These are phyloP conservation scores for Meripilus lineatus DNA, from an alignment of 1,284 basidiomycete genomes.

Conservation along the genomic window DNA sequence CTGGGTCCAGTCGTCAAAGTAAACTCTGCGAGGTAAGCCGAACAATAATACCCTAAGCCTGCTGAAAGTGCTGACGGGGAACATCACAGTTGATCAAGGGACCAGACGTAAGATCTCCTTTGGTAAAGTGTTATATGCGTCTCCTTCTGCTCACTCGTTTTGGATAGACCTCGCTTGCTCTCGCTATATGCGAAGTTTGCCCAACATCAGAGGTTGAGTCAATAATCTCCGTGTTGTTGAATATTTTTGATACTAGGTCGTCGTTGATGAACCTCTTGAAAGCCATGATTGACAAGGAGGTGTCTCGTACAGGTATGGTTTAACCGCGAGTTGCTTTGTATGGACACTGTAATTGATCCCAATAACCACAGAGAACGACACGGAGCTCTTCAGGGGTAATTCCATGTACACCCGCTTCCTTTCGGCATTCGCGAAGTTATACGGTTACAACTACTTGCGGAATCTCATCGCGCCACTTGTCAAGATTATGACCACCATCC, in stretches of 20 bases:
- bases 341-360: no score
- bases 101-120: slow-evolving; percentile 54
- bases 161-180: slow-evolving; percentile 65
- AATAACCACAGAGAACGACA: slow-evolving; percentile 64
- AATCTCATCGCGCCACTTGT: slow-evolving; percentile 74
- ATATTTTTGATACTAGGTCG: slow-evolving; percentile 79
- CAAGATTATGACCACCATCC: slow-evolving; percentile 67
- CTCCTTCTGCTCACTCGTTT: slow-evolving; percentile 4
- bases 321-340: neutral
- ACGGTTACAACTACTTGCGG: slow-evolving; percentile 86
- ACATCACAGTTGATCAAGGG: slow-evolving; percentile 61
- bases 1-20: slow-evolving; percentile 47
- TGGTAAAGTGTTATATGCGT: neutral
- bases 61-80: slow-evolving; percentile 5
- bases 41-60: slow-evolving; percentile 8
- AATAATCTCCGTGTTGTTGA: slow-evolving; percentile 83
- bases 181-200: slow-evolving; percentile 85
- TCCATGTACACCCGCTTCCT: slow-evolving; percentile 82
- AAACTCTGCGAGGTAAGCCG: slow-evolving; percentile 67
- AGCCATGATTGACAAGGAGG: slow-evolving; percentile 81
- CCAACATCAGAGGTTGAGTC: slow-evolving; percentile 75
- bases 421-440: slow-evolving; percentile 79
- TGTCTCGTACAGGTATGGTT: slow-evolving; percentile 63
- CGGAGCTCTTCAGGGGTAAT: slow-evolving; percentile 81
- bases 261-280: slow-evolving; percentile 74